Conservation (phyloP, 2,329 filamentous ascomycete species). For the Penicillium frequentans region DNA sequence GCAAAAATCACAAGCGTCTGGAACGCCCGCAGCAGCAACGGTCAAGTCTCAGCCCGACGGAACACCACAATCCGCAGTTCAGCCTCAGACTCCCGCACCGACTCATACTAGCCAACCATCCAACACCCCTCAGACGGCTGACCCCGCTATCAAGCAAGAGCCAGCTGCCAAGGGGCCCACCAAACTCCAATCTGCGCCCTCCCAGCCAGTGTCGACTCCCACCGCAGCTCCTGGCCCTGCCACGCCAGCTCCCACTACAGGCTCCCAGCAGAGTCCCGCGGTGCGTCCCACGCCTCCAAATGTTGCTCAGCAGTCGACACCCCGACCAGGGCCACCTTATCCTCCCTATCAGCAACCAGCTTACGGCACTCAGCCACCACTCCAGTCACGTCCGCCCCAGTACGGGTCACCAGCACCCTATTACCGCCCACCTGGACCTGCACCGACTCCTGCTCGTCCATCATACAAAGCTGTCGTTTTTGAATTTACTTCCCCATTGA, state of each 20-base stretch:
- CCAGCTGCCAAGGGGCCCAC: constrained; percentile 13
- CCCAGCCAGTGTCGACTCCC: constrained; percentile 13
- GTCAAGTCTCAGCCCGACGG: constrained; percentile 1
- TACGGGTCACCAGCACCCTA: constrained; percentile 36
- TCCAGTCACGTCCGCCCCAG: constrained; percentile 38
- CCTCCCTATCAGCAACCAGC: constrained; percentile 32
- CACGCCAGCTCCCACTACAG: constrained; percentile 13
- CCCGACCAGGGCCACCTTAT: background rate
- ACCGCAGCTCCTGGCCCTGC: constrained; percentile 4
- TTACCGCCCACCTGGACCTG: constrained; percentile 32
- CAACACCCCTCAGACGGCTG: constrained; percentile 12
- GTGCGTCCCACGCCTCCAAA: constrained; percentile 22
- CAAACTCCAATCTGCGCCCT: constrained; percentile 9
- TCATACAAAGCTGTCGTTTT: constrained; percentile 50
- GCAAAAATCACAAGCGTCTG: constrained; percentile 1
- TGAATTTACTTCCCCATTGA: constrained; percentile 46
- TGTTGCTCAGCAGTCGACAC: constrained; percentile 3
- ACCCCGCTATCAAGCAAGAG: constrained; percentile 32
- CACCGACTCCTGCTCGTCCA: constrained; percentile 35
- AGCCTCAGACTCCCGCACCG: constrained; percentile 11
- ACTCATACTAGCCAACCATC: background rate
- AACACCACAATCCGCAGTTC: constrained; percentile 1
- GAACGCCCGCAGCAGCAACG: background rate
- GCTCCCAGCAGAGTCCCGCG: constrained; percentile 18
- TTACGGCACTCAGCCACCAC: constrained; percentile 32